Evolutionary conservation across 768 basidiomycete species (phyloP), one percentile per base, ranked within the genome.

Genomic region (Trametes cubensis): DNA sequence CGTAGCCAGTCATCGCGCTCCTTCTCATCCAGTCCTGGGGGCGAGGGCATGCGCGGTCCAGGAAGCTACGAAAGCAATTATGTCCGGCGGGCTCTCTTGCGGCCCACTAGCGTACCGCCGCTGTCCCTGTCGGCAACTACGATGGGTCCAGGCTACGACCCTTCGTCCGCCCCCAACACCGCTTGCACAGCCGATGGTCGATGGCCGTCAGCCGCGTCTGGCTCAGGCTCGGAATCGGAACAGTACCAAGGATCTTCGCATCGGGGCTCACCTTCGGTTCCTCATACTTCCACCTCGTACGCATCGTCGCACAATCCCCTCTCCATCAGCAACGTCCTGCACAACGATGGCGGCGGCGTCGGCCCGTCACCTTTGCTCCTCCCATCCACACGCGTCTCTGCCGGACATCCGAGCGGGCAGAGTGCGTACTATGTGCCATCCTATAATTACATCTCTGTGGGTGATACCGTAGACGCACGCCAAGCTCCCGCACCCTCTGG

Each of bases 21-120:
- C 54, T 63, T 63, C 58, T 59, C 62, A 18, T 54, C 59, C 25
- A 63, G 64, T 34, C 62, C 67, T 7, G 51, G 41, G 17, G 67
- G 66, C 42, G 67, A 68, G 23, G 34, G 54, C 14, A 53, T 64
- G 18, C 65, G 56, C 7, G 58, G 51, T 41, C 59, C 62, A 42
- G 66, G 61, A 51, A 30, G 34, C 25, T 60, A 34, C 39, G 65
- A 63, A 8, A 59, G 62, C 38, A 58, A 64, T 28, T 68, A 70
- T 56, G 54, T 57, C 21, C 58, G 67, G 5, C 66, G 70, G 14
- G 38, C 61, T 6, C 61, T 67, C n/a, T 21, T 56, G 44, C 66
- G 71, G 5, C 58, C 68, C 5, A 59, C 70, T 13, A 69, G 69
- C 55, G 67, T 72, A 17, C 71, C 71, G 17, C 68, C 71, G 26